phyloP scores from a whole-genome alignment of 345 rosid species.

The Eucalyptus viminalis region DNA sequence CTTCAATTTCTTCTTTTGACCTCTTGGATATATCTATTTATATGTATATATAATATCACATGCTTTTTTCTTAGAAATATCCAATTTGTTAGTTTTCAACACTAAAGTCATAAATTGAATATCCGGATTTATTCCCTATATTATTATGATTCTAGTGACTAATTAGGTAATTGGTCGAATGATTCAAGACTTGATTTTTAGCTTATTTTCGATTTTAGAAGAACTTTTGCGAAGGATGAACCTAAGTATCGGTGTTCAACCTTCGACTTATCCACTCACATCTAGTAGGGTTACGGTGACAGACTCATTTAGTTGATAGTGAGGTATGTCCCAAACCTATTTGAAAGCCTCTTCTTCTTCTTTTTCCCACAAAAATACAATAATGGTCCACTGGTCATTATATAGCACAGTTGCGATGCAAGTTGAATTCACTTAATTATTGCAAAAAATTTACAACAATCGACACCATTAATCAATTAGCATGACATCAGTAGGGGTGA shows the following conservation, averaged over 20 bases:
- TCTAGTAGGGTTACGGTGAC: background rate
- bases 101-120: background rate
- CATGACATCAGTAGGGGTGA: no score
- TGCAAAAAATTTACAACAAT: no score
- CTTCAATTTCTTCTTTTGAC: background rate
- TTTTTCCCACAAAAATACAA: background rate
- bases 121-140: background rate
- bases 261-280: background rate
- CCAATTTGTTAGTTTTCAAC: background rate
- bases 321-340: background rate
- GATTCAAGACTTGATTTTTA: background rate
- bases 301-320: background rate
- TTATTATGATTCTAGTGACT: background rate
- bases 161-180: background rate
- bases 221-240: background rate
- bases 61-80: background rate
- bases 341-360: rapidly evolving
- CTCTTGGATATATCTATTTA: background rate
- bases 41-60: background rate
- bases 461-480: no score
- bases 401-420: background rate
- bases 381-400: background rate
- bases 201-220: background rate
- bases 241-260: no score
- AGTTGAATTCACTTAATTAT: background rate